Base-by-base conservation (phyloP, 2,329 filamentous ascomycete species). In the Teratosphaeria zuluensis region DNA sequence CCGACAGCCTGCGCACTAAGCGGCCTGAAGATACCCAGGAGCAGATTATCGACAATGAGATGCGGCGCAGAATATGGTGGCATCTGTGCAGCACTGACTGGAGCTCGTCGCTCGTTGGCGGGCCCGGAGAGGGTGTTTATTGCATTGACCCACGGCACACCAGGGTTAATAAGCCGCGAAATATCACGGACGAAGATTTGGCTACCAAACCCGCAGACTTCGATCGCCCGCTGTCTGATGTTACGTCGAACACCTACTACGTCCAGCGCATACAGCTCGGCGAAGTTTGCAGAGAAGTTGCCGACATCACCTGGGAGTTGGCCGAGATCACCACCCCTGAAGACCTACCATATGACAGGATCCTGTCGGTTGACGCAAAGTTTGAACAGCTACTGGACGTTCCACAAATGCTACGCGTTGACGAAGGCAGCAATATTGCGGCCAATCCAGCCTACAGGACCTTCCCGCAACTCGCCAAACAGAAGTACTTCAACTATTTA, bases 241-340 rank as follows among this genome's bases (percentile, higher is more conserved):
- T 76, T 8, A 79, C 77, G 0, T 65, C 67, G 12, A 78, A 77
- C 74, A 75, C 75, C 6, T 80, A 78, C 58, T 75, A 73, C 4
- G 4, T 28, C 24, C 24, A 28, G 24, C 24, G 24, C 24, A 28
- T 28, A 28, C 24, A 28, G 24, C 24, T 28, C 24, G 24, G 24
- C 24, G 24, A 28, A 28, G 24, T 28, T 2, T 28, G 24, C 24
- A 28, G 24, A 4, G 24, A 28, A 28, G 24, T 28, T 28, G 24
- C 24, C 24, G 24, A 28, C 4, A 28, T 28, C 24, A 28, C 24
- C 24, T 28, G 24, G 24, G 24, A 28, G 2, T 28, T 28, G 24
- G 24, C 24, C 24, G 24, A 28, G 24, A 4, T 28, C 24, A 28
- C 24, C 24, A 28, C 24, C 24, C 24, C 24, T 28, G 24, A 28